A percentile compares a stretch with the other conserved stretches of the same genome.
Evolutionary conservation across 257 asterid genomes (phyloP).

Genomic region (Solanum boliviense): DNA sequence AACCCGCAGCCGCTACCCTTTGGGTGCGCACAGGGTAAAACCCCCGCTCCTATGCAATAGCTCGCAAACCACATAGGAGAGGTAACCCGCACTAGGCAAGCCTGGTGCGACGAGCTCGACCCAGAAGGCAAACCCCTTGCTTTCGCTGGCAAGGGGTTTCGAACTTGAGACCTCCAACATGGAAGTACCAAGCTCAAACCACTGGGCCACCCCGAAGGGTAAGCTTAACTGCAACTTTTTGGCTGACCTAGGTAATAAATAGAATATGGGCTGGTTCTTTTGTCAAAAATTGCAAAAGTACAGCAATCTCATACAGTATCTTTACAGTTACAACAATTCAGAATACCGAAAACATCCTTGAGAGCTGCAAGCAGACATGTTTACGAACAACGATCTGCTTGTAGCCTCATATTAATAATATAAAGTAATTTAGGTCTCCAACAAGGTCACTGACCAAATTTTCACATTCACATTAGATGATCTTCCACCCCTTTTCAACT

Average conservation of each 20-base stretch:
- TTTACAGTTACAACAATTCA: not conserved
- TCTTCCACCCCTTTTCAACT: not conserved
- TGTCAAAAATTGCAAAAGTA: not conserved
- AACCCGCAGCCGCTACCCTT: not conserved
- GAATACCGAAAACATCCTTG: not conserved
- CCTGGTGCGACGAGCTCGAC: no score
- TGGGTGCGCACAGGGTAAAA: no score
- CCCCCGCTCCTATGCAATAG: no score
- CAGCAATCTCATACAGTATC: not conserved
- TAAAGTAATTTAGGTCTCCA: not conserved
- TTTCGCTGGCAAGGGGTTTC: no score
- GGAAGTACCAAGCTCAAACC: no score
- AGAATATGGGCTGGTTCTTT: not conserved
- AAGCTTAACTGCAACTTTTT: not conserved
- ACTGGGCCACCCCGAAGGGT: no score
- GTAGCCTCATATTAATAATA: not conserved
- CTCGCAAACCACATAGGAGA: no score
- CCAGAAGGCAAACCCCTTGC: no score
- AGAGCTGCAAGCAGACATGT: not conserved
- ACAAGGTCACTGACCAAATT: not conserved
- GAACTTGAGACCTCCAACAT: no score
- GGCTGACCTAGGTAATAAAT: not conserved
- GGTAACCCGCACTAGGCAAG: no score
- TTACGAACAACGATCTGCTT: not conserved
- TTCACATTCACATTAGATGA: not conserved